Percentiles rank a stretch among this genome's conserved stretches.
Conservation (phyloP, 2,329 filamentous ascomycete genomes). For the Incumbomyces lentus region DNA sequence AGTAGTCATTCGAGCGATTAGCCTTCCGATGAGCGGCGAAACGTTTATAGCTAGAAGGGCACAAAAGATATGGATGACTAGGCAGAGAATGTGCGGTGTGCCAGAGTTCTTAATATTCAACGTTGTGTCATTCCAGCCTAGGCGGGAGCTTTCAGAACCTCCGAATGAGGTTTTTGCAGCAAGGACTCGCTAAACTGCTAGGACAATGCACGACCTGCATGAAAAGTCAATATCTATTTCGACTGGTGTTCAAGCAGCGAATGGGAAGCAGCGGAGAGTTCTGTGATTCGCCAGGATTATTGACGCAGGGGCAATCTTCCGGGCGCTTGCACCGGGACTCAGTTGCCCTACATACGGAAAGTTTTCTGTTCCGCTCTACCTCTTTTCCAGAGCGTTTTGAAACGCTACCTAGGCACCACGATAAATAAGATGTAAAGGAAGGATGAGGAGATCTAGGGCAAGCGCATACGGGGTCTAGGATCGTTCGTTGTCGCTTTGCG, state of each 20-base stretch:
- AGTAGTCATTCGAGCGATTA: constrained; percentile 2
- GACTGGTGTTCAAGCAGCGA: neutral
- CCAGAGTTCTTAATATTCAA: neutral
- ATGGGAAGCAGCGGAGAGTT: neutral
- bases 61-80: neutral
- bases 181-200: constrained; percentile 2
- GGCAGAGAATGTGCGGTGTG: neutral
- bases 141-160: constrained; percentile 3
- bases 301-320: neutral
- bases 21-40: too few species aligned
- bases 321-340: constrained; percentile 2
- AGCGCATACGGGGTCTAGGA: too few species aligned
- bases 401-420: too few species aligned
- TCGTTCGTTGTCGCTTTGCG: too few species aligned
- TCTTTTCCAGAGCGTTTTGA: too few species aligned
- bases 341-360: constrained; percentile 3
- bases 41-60: too few species aligned
- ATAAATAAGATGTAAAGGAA: too few species aligned
- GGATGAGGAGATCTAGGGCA: too few species aligned
- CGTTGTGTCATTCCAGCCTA: neutral
- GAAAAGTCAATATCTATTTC: neutral
- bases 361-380: neutral
- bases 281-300: neutral
- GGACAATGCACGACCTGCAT: constrained; percentile 2
- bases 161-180: constrained; percentile 7